Conservation (phyloP, 208 protist genomes). For the Trypanosoma rangeli region DNA sequence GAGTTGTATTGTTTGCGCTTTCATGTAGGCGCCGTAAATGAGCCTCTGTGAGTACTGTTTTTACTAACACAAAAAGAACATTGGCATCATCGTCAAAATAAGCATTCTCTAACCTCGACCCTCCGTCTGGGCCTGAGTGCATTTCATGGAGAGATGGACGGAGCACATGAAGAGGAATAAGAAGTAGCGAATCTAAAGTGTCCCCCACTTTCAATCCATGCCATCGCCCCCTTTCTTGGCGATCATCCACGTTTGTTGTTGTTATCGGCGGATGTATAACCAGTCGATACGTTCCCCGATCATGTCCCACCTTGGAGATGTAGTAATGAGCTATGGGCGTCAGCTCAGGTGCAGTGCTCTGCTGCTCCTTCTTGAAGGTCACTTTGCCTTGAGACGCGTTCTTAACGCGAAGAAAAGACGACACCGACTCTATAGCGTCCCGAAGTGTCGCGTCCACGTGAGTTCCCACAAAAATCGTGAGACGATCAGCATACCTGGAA, state of each 20-base stretch:
- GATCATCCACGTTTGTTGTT: not conserved
- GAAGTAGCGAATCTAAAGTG: conserved; percentile 48
- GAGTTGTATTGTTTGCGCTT: not conserved
- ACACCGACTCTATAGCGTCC: conserved; percentile 5
- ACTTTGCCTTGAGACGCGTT: not conserved
- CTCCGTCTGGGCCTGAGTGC: conserved; percentile 38
- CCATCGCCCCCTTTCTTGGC: not conserved
- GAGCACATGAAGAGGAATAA: conserved; percentile 74
- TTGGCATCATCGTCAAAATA: conserved; percentile 63
- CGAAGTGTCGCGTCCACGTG: conserved; percentile 10
- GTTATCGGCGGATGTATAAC: conserved; percentile 14
- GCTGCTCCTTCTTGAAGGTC: not conserved
- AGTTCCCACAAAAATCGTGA: conserved; percentile 12
- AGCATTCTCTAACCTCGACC: conserved; percentile 43
- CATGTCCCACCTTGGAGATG: conserved; percentile 25
- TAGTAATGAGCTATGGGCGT: conserved; percentile 26
- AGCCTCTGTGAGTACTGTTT: conserved; percentile 42
- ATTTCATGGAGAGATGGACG: conserved; percentile 66
- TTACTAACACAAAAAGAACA: conserved; percentile 60
- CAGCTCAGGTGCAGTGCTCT: not conserved
- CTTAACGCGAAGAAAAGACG: not conserved
- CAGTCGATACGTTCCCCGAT: conserved; percentile 26
- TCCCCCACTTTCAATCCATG: conserved; percentile 41
- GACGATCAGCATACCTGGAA: conserved; percentile 19
- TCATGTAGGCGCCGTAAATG: conserved; percentile 21